Evolutionary conservation across 116 monocot species (phyloP), one percentile per base, ranked within the genome.

Genomic region (Posidonia oceanica): DNA sequence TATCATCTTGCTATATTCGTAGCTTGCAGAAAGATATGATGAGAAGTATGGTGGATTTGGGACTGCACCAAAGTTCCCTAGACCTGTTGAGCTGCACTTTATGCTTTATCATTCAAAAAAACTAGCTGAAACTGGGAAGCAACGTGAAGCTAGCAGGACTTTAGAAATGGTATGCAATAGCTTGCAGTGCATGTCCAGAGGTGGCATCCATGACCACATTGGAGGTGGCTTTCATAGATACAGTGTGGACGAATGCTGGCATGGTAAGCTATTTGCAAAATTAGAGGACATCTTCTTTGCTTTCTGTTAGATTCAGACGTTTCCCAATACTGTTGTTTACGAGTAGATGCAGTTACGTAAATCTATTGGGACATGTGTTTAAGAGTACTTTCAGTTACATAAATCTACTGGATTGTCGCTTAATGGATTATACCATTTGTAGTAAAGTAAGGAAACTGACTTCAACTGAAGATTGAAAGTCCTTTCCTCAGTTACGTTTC

Each of bases 191-290:
- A 95, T 95, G 95, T 86, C 95, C 14, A 88, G 86, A 78, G 95
- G 95, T 76, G 95, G 95, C 41, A 76, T 95, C 59, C 95, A 95
- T 76, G 95, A 95, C 66, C 95, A 95, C 53, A 64, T 95, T 71
- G 95, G 95, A 63, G 95, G 95, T 64, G 95, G 95, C 37, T 95
- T 95, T 76, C 95, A 95, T 63, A 80, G 95, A 76, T 95, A 91
- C 69, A 95, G 95, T 69, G 95, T 95, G 40, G 95, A 95, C 66
- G 95, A 95, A 62, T 95, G 91, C 72, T 95, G 95, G 95, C 95
- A 95, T 79, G 95, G 95, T 95, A 74, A 87, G 84, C 75, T 39
- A 37, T 36, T 57, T 39, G 29, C n/a, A n/a, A n/a, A 69, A 16
- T 7, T 7, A 56, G 39, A 23, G 16, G 39, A 53, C 15, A 52